phyloP scores from a whole-genome alignment of 2,329 filamentous ascomycete species.

The Periconia sp. region DNA sequence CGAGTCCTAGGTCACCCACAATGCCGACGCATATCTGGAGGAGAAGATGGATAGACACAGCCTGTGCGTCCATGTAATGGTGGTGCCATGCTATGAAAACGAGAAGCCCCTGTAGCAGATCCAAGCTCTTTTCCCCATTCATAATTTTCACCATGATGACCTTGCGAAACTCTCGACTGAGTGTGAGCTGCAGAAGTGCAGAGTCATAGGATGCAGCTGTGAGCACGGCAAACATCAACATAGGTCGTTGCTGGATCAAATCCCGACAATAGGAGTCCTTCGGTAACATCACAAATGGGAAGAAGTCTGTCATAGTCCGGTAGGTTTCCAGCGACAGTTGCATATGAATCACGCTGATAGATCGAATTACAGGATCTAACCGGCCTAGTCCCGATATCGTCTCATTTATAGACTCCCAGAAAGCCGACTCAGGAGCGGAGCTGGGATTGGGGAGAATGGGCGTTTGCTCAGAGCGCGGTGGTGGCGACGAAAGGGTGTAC shows the following conservation, averaged over 20 bases:
- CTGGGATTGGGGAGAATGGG: slow-evolving; percentile 31
- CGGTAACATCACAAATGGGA: slow-evolving; percentile 41
- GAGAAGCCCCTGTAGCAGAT: slow-evolving; percentile 39
- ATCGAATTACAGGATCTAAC: slow-evolving; percentile 40
- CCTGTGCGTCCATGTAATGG: slow-evolving; percentile 43
- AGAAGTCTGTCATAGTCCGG: slow-evolving; percentile 39
- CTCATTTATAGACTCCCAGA: slow-evolving; percentile 44
- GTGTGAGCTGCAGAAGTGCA: slow-evolving; percentile 29
- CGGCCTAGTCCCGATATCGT: slow-evolving; percentile 35
- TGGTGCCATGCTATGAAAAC: slow-evolving; percentile 47
- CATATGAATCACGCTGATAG: slow-evolving; percentile 44
- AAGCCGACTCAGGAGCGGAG: slow-evolving; percentile 34
- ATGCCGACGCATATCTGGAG: slow-evolving; percentile 42
- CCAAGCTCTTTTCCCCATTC: slow-evolving; percentile 43
- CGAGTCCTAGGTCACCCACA: slow-evolving; percentile 37
- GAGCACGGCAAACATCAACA: slow-evolving; percentile 42
- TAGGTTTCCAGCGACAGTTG: slow-evolving; percentile 40
- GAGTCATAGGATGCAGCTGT: slow-evolving; percentile 42
- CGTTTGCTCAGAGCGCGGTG: slow-evolving; percentile 19
- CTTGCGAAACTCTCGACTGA: slow-evolving; percentile 46
- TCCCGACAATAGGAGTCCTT: slow-evolving; percentile 33
- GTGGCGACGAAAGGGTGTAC: slow-evolving; percentile 25
- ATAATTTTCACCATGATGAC: slow-evolving; percentile 42
- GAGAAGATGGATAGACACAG: slow-evolving; percentile 41
- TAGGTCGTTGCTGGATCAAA: slow-evolving; percentile 37